phyloP scores from a whole-genome alignment of 768 basidiomycete genomes.

The Coprinopsis cinerea region DNA sequence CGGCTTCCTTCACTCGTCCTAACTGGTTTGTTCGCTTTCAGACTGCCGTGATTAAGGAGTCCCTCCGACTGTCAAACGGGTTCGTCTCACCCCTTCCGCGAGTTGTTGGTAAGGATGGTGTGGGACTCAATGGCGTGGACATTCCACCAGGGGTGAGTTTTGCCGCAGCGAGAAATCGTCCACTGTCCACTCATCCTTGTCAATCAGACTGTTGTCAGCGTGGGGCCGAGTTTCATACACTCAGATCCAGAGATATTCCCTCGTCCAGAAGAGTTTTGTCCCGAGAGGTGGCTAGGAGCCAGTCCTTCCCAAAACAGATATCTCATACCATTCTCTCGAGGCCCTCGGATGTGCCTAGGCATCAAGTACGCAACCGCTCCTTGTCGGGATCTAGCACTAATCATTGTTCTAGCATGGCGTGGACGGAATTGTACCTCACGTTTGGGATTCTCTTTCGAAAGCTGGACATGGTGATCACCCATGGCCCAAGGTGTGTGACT shows the following conservation, averaged over 20 bases:
- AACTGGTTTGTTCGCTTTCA: conserved; percentile 12
- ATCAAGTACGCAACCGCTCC: conserved; percentile 28
- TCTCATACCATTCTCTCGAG: conserved; percentile 38
- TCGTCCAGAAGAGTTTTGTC: conserved; percentile 31
- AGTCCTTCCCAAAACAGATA: conserved; percentile 26
- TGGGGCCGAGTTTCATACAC: conserved; percentile 34
- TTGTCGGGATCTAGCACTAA: neutral
- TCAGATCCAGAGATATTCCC: conserved; percentile 30
- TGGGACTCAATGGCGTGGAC: conserved; percentile 26
- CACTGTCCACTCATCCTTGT: neutral
- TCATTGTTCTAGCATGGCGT: conserved; percentile 29
- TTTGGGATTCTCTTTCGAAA: conserved; percentile 36
- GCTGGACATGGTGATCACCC: conserved; percentile 29
- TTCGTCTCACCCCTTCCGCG: conserved; percentile 37
- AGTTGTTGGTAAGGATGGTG: conserved; percentile 30
- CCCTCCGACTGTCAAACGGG: conserved; percentile 38
- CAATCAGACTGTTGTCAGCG: conserved; percentile 34
- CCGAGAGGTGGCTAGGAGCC: conserved; percentile 38
- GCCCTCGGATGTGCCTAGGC: conserved; percentile 39
- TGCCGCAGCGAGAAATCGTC: neutral
- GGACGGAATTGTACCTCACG: conserved; percentile 35
- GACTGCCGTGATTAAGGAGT: conserved; percentile 45
- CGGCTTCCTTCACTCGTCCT: neutral
- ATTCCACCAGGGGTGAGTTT: conserved; percentile 34
- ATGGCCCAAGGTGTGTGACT: conserved; percentile 23